Evolutionary conservation across 129 eudicot genomes (phyloP), one percentile per base, ranked within the genome.

Genomic region (Artemisia argyi): DNA sequence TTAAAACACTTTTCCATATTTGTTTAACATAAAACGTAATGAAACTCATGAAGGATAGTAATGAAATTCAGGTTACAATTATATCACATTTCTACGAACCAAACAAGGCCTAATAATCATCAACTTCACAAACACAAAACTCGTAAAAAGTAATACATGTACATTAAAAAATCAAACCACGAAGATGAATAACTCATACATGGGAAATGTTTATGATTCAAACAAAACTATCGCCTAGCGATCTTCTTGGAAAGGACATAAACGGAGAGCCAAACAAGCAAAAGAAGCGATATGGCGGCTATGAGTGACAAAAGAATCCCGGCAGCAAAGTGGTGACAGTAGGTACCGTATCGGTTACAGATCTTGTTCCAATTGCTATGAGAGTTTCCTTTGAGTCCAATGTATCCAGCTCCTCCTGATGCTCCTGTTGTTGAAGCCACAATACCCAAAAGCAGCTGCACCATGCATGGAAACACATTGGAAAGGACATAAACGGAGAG

Each of bases 401-500:
- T 59, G 79, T 92, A 92, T 13, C 73, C 96, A 4, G 86, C 96
- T 32, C 58, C 96, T 9, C 91, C 91, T 64, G 85, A 83, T 76
- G 96, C 68, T 68, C 96, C 98, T 5, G 86, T 75, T 52, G 96
- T 94, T 9, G 98, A 66, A 26, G 90, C 89, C 56, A 83, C 76
- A 6, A 92, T 85, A 20, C 89, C 88, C 75, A 92, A 59, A 52
- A 89, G 44, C 73, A 92, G 59, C 98, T 92, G 88, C 85, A 64
- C 52, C 60, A 55, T 56, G 39, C 60, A 55, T 56, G 39, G 35
- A 30, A 3, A 30, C 35, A 30, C 1, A 30, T 30, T 4, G 35
- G n/a, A n/a, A n/a, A n/a, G n/a, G n/a, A n/a, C n/a, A n/a, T n/a
- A n/a, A n/a, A n/a, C n/a, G n/a, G n/a, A n/a, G n/a, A n/a, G n/a